Evolutionary conservation across 2,329 filamentous ascomycete species (phyloP).

Genomic region (Epichloe gansuensis): DNA sequence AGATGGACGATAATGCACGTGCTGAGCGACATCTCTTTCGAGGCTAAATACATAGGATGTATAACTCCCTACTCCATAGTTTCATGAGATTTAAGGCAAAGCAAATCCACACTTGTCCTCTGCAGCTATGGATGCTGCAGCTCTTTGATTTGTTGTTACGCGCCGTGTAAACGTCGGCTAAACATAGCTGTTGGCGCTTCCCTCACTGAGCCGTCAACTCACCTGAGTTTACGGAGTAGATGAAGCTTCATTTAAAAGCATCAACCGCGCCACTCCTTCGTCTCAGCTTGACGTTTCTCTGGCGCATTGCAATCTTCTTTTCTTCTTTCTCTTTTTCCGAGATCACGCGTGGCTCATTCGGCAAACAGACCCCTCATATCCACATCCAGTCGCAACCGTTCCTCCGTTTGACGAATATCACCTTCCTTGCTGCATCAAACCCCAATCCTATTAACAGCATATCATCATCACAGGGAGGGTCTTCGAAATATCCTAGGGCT

Average conservation of each 20-base stretch:
- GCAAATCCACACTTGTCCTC: background rate
- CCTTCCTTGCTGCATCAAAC: background rate
- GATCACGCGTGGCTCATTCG: background rate
- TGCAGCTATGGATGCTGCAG: background rate
- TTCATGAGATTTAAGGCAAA: no score
- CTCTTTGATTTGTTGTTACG: background rate
- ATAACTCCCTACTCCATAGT: no score
- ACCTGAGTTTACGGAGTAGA: background rate
- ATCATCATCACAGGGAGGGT: background rate
- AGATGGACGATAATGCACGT: no score
- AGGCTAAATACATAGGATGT: no score
- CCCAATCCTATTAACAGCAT: background rate
- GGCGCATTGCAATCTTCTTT: background rate
- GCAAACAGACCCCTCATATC: background rate
- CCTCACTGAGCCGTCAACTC: background rate
- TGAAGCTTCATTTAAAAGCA: background rate
- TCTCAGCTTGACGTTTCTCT: background rate
- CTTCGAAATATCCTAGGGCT: background rate
- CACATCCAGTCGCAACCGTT: background rate
- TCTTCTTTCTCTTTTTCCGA: background rate
- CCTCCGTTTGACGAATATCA: background rate
- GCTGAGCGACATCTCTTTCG: no score
- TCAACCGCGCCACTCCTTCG: background rate
- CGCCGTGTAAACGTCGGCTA: slow-evolving; percentile 5
- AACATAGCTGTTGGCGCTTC: background rate